phyloP scores from a whole-genome alignment of 2,329 filamentous ascomycete genomes.

The Paracoccidioides brasiliensis region DNA sequence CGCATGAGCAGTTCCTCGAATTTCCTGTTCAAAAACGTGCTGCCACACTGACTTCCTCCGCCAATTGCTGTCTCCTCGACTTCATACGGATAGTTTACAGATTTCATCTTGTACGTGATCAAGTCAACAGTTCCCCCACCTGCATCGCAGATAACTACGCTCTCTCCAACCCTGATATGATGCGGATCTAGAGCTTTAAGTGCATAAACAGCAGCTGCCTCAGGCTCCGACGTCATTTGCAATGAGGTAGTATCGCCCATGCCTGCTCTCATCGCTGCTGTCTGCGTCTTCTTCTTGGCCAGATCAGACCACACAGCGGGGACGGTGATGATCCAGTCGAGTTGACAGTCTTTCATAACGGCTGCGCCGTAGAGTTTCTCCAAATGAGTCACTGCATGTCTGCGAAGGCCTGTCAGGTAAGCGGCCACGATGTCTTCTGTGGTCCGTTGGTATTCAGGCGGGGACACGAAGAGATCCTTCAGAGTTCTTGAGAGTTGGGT shows the following conservation, averaged over 20 bases:
- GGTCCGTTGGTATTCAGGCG: slow-evolving; percentile 1
- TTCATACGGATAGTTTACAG: slow-evolving; percentile 2
- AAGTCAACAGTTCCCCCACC: slow-evolving; percentile 1
- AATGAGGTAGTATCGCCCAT: slow-evolving; percentile 2
- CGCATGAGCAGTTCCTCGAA: slow-evolving; percentile 1
- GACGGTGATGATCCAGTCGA: slow-evolving; percentile 2
- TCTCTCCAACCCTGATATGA: slow-evolving; percentile 3
- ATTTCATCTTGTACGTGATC: slow-evolving; percentile 3
- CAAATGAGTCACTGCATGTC: slow-evolving; percentile 1
- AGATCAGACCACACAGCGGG: slow-evolving; percentile 2
- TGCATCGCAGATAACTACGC: slow-evolving; percentile 1
- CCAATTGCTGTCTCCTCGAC: slow-evolving; percentile 3
- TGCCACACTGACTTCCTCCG: slow-evolving; percentile 1
- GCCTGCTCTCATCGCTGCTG: slow-evolving; percentile 1
- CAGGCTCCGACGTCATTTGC: slow-evolving; percentile 1
- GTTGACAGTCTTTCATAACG: slow-evolving; percentile 1
- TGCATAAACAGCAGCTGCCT: slow-evolving; percentile 1
- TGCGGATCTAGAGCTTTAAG: slow-evolving; percentile 1
- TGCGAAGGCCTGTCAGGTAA: slow-evolving; percentile 1
- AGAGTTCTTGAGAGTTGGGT: slow-evolving; percentile 1
- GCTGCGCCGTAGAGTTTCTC: slow-evolving; percentile 1
- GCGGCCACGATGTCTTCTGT: slow-evolving; percentile 2
- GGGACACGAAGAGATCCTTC: slow-evolving; percentile 1
- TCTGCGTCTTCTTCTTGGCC: slow-evolving; percentile 1
- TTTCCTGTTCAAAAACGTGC: slow-evolving; percentile 1